Evolutionary conservation across 805 yeast genomes (phyloP).

Genomic region (Zygoascus flipseniorum): DNA sequence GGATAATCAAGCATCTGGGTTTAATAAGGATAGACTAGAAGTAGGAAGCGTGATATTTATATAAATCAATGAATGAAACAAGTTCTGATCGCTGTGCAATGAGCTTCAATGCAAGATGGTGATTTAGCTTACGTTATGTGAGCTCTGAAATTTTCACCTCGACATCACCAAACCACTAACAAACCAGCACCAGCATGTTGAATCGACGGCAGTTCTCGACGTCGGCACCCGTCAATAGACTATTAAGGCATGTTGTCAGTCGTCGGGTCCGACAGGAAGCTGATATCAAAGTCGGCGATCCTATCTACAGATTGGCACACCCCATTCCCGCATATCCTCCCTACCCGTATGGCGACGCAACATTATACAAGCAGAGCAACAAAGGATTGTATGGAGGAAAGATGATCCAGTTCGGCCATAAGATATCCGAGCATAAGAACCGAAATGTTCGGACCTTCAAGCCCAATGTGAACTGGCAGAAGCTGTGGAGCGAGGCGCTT

Average conservation of each 20-base stretch:
- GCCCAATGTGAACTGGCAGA: slow-evolving; percentile 72
- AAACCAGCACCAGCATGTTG: neutral
- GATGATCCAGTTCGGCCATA: slow-evolving; percentile 66
- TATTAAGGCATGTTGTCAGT: slow-evolving; percentile 22
- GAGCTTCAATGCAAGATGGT: no score
- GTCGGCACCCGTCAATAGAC: slow-evolving; percentile 9
- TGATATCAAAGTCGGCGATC: slow-evolving; percentile 45
- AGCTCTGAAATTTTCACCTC: neutral
- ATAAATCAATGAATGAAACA: neutral
- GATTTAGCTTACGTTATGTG: neutral
- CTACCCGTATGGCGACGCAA: slow-evolving; percentile 73
- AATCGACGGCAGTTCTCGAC: slow-evolving; percentile 6
- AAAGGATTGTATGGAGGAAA: slow-evolving; percentile 88
- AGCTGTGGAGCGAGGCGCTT: slow-evolving; percentile 78
- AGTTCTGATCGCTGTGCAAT: no score
- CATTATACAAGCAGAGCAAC: slow-evolving; percentile 73
- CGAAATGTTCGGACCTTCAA: slow-evolving; percentile 65
- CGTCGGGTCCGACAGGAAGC: slow-evolving; percentile 20
- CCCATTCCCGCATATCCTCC: slow-evolving; percentile 43
- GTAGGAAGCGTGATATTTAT: neutral
- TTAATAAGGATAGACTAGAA: neutral
- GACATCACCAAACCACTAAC: neutral
- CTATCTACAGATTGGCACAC: slow-evolving; percentile 32
- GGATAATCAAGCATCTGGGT: neutral
- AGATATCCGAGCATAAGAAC: slow-evolving; percentile 68